phyloP scores from a whole-genome alignment of 768 basidiomycete species.

The Cyclocybe aegerita region DNA sequence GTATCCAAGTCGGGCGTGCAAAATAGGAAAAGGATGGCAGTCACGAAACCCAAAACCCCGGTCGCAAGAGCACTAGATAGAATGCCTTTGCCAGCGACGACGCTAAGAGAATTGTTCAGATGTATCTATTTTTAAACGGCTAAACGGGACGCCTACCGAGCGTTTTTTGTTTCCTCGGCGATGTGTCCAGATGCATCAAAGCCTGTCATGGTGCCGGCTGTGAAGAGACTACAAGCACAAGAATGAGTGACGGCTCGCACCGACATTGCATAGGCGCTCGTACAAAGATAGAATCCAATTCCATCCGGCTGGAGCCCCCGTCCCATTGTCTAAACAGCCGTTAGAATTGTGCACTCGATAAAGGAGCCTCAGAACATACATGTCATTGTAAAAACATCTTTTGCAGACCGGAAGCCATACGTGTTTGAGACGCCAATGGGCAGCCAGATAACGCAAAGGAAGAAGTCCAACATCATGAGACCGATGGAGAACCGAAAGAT shows the following conservation, averaged over 20 bases:
- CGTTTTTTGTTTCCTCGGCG: slow-evolving; percentile 87
- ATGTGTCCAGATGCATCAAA: slow-evolving; percentile 90
- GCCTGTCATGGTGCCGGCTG: slow-evolving; percentile 85
- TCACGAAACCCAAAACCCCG: slow-evolving; percentile 75
- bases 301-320: slow-evolving; percentile 84
- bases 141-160: slow-evolving; percentile 39
- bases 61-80: slow-evolving; percentile 76
- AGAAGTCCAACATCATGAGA: slow-evolving; percentile 83
- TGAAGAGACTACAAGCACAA: slow-evolving; percentile 60
- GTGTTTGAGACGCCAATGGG: slow-evolving; percentile 88
- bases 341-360: not conserved
- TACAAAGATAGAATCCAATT: slow-evolving; percentile 91
- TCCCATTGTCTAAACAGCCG: slow-evolving; percentile 72
- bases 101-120: slow-evolving; percentile 33
- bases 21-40: slow-evolving; percentile 80
- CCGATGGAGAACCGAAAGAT: slow-evolving; percentile 77
- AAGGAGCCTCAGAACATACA: slow-evolving; percentile 46
- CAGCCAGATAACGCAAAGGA: slow-evolving; percentile 88
- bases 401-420: slow-evolving; percentile 84
- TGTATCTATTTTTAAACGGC: not conserved
- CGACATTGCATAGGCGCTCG: slow-evolving; percentile 5
- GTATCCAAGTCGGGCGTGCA: slow-evolving; percentile 79
- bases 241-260: slow-evolving; percentile 4
- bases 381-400: slow-evolving; percentile 80
- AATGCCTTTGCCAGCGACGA: slow-evolving; percentile 82